Conservation (phyloP, 371 early-diverging fungal genomes). For the Actinomucor elegans region DNA sequence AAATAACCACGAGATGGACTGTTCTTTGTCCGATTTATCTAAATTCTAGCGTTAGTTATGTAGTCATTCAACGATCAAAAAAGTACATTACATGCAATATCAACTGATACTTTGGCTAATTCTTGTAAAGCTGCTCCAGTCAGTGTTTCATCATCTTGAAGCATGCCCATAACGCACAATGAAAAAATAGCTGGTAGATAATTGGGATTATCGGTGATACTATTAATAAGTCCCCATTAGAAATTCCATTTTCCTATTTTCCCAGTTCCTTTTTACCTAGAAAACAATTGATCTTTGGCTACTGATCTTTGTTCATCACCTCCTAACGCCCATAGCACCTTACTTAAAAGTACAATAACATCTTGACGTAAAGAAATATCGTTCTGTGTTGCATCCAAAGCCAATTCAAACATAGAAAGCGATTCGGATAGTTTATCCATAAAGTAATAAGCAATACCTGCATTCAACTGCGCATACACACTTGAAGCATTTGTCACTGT, state of each 20-base stretch:
- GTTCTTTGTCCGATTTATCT: conserved; percentile 40
- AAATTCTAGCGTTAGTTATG: too few species aligned
- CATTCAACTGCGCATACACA: conserved; percentile 63
- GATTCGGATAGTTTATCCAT: conserved; percentile 64
- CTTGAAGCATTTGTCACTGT: conserved; percentile 21
- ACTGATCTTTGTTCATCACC: conserved; percentile 73
- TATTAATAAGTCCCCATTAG: conserved; percentile 13
- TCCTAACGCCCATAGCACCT: conserved; percentile 88
- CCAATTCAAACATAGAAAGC: conserved; percentile 71
- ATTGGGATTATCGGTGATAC: conserved; percentile 53
- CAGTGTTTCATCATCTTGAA: conserved; percentile 72
- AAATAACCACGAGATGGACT: conserved; percentile 36
- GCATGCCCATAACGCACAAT: conserved; percentile 78
- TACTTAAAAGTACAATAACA: conserved; percentile 72
- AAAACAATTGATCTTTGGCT: conserved; percentile 80
- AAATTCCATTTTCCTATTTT: conserved; percentile 20
- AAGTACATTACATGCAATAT: conserved; percentile 50
- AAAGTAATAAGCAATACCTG: conserved; percentile 80
- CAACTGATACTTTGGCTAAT: conserved; percentile 59
- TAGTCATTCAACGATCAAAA: too few species aligned
- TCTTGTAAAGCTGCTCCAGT: conserved; percentile 76
- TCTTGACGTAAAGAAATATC: conserved; percentile 55
- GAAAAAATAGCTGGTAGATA: conserved; percentile 72
- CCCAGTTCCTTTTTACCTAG: conserved; percentile 45
- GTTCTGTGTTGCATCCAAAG: conserved; percentile 55